Percentiles rank a stretch among this genome's conserved stretches.
Evolutionary conservation across 2,329 filamentous ascomycete species (phyloP).

Genomic region (Fusarium globosum): DNA sequence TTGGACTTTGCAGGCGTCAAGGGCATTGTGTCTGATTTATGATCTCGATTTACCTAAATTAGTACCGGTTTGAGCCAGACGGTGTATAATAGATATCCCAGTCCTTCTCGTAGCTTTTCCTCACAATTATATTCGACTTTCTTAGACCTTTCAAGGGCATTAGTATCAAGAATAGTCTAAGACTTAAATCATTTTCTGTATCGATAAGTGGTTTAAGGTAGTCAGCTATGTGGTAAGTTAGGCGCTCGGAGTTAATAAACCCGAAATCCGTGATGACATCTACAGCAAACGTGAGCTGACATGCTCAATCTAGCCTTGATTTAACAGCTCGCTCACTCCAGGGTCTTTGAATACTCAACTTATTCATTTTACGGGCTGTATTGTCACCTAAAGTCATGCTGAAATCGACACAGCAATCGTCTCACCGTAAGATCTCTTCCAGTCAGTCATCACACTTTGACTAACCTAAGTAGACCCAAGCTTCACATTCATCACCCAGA

Average conservation of each 20-base stretch:
- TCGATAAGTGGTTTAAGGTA: not conserved
- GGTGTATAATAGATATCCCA: not conserved
- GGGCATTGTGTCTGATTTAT: constrained; percentile 8
- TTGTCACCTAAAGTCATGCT: not conserved
- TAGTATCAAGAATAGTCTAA: not conserved
- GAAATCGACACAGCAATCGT: not conserved
- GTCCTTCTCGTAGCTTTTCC: not conserved
- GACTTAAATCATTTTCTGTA: too few relatives aligned
- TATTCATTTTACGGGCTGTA: rapidly evolving
- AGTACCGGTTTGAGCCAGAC: too few relatives aligned
- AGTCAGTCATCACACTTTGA: rapidly evolving
- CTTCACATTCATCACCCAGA: constrained; percentile 21
- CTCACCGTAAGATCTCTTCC: not conserved
- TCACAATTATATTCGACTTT: rapidly evolving
- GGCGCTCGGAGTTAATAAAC: constrained; percentile 1
- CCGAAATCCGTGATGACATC: not conserved
- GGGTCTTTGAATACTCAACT: rapidly evolving
- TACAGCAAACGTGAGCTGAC: not conserved
- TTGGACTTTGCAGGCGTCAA: constrained; percentile 6
- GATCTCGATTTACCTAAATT: too few relatives aligned
- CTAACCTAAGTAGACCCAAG: not conserved
- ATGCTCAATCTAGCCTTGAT: too few relatives aligned
- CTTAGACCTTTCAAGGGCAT: rapidly evolving
- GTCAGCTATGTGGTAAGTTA: rapidly evolving
- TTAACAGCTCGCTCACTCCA: rapidly evolving